These are phyloP conservation scores for Aspergillus olivimuriae DNA, from an alignment of 495 filamentous ascomycete genomes.

Conservation along the genomic window DNA sequence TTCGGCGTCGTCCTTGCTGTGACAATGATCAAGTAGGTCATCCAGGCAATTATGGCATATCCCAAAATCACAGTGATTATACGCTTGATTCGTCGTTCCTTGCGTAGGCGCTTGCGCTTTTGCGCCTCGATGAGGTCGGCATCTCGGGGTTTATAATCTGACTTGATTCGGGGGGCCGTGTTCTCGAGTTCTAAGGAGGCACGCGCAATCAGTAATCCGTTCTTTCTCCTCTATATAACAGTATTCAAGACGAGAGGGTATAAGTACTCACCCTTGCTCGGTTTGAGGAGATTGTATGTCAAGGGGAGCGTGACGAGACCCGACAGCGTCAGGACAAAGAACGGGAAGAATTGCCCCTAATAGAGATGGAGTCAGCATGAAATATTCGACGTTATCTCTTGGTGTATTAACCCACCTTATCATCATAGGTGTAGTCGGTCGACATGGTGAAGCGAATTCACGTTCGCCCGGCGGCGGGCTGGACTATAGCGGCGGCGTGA, in stretches of 20 bases:
- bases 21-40: slow-evolving; percentile 83
- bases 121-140: slow-evolving; percentile 76
- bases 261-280: slow-evolving; percentile 57
- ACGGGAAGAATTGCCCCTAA: slow-evolving; percentile 98
- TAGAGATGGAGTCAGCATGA: neutral
- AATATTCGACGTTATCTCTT: neutral
- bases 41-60: slow-evolving; percentile 81
- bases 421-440: slow-evolving; percentile 97
- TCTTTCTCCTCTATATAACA: slow-evolving; percentile 1
- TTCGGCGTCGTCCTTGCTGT: slow-evolving; percentile 67
- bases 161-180: slow-evolving; percentile 61
- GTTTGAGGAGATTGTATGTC: slow-evolving; percentile 77
- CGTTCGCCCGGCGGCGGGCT: slow-evolving; percentile 29
- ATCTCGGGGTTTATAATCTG: slow-evolving; percentile 77
- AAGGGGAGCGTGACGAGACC: slow-evolving; percentile 84
- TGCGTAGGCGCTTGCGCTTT: slow-evolving; percentile 81
- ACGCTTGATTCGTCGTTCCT: slow-evolving; percentile 85
- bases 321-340: slow-evolving; percentile 89
- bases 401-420: too few species aligned
- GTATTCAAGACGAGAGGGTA: neutral
- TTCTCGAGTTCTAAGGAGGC: slow-evolving; percentile 50
- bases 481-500: slow-evolving; percentile 7
- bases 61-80: slow-evolving; percentile 67
- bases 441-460: slow-evolving; percentile 61
- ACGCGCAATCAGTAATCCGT: too few species aligned